phyloP scores from a whole-genome alignment of 2,329 filamentous ascomycete species.

The Chaetomium sp. region DNA sequence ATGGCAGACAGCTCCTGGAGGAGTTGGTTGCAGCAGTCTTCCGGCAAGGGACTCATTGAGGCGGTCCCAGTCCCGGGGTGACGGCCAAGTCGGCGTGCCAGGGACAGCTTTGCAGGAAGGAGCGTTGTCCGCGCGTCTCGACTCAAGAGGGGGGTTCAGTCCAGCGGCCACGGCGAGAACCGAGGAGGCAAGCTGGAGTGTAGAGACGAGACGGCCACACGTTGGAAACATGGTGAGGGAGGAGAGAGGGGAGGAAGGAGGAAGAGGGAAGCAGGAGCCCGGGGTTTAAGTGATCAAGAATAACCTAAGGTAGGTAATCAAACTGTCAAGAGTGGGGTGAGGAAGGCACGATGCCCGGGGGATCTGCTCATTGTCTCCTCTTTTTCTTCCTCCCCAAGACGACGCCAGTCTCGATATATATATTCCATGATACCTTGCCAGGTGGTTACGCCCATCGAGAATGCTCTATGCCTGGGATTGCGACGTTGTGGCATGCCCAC shows the following conservation, averaged over 20 bases:
- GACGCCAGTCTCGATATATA: background rate
- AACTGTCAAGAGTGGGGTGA: too few relatives aligned
- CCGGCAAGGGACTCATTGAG: constrained; percentile 51
- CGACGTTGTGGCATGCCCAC: background rate
- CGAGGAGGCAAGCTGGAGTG: constrained; percentile 17
- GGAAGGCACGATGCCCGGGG: background rate
- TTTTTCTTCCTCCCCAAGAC: background rate
- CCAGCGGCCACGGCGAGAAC: constrained; percentile 9
- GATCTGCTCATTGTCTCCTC: background rate
- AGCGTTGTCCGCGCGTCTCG: background rate
- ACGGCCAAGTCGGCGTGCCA: constrained; percentile 51
- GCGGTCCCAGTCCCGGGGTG: constrained; percentile 45
- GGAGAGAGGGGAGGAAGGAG: background rate
- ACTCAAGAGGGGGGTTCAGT: constrained; percentile 4
- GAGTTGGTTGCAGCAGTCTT: constrained; percentile 46
- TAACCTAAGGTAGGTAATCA: too few relatives aligned
- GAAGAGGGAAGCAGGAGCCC: background rate
- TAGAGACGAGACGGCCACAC: constrained; percentile 4
- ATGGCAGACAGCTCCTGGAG: constrained; percentile 52
- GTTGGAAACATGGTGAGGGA: constrained; percentile 7
- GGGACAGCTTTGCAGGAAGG: constrained; percentile 33
- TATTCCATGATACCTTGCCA: background rate
- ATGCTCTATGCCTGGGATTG: background rate
- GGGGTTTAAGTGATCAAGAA: background rate
- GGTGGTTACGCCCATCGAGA: background rate